Evolutionary conservation across 2,329 filamentous ascomycete species (phyloP), one percentile per base, ranked within the genome.

Genomic region (Arthrobotrys iridis): DNA sequence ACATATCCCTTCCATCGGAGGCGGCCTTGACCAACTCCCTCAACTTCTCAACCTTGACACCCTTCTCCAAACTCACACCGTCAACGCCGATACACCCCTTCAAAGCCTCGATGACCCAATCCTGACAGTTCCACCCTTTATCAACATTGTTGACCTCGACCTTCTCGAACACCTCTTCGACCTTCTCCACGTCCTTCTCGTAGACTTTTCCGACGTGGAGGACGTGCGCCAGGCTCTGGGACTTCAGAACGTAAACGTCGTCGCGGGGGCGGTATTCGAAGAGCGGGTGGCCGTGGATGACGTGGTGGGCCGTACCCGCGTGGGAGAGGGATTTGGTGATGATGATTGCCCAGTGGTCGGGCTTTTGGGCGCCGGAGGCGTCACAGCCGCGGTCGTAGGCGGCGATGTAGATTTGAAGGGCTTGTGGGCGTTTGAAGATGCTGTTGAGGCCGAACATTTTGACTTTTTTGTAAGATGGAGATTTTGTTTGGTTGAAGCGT

Each of bases 241-340:
- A 68, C 28, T 75, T 75, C 11, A 75, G 63, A 55, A 75, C 63
- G 41, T 75, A 75, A 18, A 75, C 71, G 46, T 75, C 63, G 26
- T 64, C 71, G 4, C 71, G 71, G 40, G 64, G 63, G 33, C 71
- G 63, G 63, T 75, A 75, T 30, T 75, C 71, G 48, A 75, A 75
- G 1, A 75, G 48, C 40, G 71, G 71, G 71, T 75, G 71, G 40
- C 71, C 71, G 63, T 75, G 71, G 55, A 75, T 75, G 63, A 75
- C 71, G 57, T 75, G 71, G 37, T 75, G 71, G 22, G 71, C 63
- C n/a, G 71, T 75, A 11, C 71, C 71, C 2, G 71, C 24, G 63
- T 67, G 46, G 20, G 71, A 75, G 33, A 75, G 71, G 41, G 71
- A 75, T 41, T 75, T 68, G 20, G 63, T 64, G 60, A 75, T 64